Conservation (phyloP, 495 filamentous ascomycete species). For the Parachaetomium inaequale region DNA sequence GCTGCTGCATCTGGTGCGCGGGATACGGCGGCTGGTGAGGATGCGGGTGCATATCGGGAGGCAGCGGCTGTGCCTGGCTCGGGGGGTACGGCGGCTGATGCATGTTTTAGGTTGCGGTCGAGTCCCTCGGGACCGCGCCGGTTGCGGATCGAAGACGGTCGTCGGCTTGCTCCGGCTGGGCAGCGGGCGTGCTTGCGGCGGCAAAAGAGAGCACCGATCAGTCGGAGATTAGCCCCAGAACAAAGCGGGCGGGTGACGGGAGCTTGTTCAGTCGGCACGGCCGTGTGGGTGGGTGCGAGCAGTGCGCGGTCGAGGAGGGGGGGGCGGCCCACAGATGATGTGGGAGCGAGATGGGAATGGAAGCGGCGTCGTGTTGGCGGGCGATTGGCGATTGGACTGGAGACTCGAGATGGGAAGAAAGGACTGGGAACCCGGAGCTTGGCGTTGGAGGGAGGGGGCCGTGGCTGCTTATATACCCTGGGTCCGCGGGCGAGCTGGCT, state of each 20-base stretch:
- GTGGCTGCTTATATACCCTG: constrained; percentile 11
- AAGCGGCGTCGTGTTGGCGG: background rate
- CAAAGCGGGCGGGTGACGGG: background rate
- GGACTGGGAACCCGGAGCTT: background rate
- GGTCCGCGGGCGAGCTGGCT: background rate
- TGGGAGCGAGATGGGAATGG: background rate
- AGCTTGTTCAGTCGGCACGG: background rate
- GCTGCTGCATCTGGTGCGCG: constrained; percentile 26
- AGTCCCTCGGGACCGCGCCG: constrained; percentile 16
- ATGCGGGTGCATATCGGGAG: constrained; percentile 23
- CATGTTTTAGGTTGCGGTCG: constrained; percentile 21
- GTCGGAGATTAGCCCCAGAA: background rate
- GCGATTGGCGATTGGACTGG: background rate
- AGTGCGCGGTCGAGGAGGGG: background rate
- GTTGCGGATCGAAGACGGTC: constrained; percentile 1
- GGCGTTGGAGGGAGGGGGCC: background rate
- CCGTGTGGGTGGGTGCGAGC: background rate
- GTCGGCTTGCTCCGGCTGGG: background rate
- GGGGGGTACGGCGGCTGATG: constrained; percentile 29
- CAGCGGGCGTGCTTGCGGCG: background rate
- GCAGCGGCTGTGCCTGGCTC: constrained; percentile 19
- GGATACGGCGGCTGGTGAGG: constrained; percentile 19
- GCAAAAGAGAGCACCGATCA: background rate
- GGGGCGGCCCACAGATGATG: background rate
- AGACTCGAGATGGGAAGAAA: background rate